These are phyloP conservation scores for Agarophyton chilense DNA, from an alignment of 23 red algal genomes.

Conservation along the genomic window DNA sequence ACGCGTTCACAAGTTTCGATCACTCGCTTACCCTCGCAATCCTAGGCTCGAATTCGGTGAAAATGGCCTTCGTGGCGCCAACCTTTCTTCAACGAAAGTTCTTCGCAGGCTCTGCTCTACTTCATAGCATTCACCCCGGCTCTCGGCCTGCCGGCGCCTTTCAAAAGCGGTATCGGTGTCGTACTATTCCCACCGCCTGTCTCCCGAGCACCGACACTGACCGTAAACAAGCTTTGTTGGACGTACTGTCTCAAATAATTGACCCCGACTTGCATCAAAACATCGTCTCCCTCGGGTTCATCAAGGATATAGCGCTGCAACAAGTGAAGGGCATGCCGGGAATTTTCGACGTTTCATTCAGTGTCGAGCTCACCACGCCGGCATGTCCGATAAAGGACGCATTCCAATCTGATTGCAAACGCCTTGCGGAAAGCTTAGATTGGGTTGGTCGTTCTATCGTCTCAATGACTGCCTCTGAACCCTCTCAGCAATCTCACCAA, in stretches of 20 bases:
- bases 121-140: not conserved
- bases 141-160: not conserved
- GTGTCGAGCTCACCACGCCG: conserved; percentile 95
- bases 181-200: not conserved
- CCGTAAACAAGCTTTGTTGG: conserved; percentile 66
- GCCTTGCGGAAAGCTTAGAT: conserved; percentile 63
- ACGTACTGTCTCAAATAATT: conserved; percentile 65
- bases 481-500: not conserved
- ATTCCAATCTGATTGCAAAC: conserved; percentile 81
- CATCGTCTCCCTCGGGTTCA: conserved; percentile 96
- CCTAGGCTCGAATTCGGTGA: not conserved
- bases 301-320: conserved; percentile 77
- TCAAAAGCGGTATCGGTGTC: conserved; percentile 6
- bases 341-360: conserved; percentile 82
- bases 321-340: conserved; percentile 11
- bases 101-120: not conserved
- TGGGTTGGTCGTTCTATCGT: conserved; percentile 70
- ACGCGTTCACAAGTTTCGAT: too few relatives aligned
- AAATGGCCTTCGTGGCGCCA: not conserved
- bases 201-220: conserved; percentile 23
- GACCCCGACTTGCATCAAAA: conserved; percentile 95
- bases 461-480: conserved; percentile 64
- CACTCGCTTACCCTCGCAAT: not conserved
- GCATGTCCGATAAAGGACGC: conserved; percentile 96
- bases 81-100: not conserved